phyloP scores from a whole-genome alignment of 768 basidiomycete genomes.

The Cystofilobasidium ferigula region DNA sequence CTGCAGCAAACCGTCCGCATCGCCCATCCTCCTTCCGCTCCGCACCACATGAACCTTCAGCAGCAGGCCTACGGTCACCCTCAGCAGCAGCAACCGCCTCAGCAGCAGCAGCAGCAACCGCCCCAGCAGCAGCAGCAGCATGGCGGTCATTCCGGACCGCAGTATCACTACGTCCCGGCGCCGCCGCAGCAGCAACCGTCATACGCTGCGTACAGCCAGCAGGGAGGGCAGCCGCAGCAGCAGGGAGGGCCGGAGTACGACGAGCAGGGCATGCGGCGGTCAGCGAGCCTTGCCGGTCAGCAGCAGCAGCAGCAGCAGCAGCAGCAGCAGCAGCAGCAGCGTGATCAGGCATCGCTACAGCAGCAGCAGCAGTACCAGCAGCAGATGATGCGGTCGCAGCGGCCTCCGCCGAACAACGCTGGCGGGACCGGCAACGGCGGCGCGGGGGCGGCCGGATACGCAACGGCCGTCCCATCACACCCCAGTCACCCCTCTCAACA shows the following conservation, averaged over 20 bases:
- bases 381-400: conserved; percentile 3
- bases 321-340: conserved; percentile 1
- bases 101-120: not conserved
- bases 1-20: not conserved
- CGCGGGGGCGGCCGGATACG: not conserved
- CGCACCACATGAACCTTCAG: conserved; percentile 1
- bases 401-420: not conserved
- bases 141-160: not conserved
- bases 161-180: not conserved
- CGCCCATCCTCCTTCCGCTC: not conserved
- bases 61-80: not conserved
- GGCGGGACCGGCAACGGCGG: not conserved
- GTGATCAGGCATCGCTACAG: not conserved
- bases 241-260: not conserved
- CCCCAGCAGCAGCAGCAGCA: not conserved
- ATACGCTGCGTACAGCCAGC: not conserved
- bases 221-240: not conserved
- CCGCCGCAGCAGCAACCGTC: not conserved
- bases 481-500: not conserved
- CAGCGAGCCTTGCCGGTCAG: not conserved
- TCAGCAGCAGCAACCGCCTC: not conserved
- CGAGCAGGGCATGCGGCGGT: not conserved
- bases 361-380: not conserved
- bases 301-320: not conserved
- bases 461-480: not conserved